Percentiles rank a stretch among this genome's conserved stretches.
These are phyloP conservation scores for Cyberlindnera americana DNA, from an alignment of 805 yeast genomes.

Conservation along the genomic window DNA sequence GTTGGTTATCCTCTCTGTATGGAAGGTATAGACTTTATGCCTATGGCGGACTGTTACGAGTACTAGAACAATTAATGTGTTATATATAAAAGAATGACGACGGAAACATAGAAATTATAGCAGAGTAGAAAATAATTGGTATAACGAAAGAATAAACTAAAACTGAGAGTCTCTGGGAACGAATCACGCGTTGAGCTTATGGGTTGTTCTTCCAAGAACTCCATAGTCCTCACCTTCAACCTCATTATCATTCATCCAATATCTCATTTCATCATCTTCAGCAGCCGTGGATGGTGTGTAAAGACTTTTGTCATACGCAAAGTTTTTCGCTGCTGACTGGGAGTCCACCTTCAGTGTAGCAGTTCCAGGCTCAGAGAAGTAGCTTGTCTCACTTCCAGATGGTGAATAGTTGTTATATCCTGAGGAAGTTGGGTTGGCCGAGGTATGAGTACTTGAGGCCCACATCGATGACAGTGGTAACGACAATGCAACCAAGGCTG, in stretches of 20 bases:
- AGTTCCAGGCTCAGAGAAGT: constrained; percentile 18
- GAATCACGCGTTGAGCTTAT: constrained; percentile 16
- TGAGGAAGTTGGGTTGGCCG: constrained; percentile 38
- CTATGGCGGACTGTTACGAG: not conserved
- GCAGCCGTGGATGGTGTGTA: constrained; percentile 34
- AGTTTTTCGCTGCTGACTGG: not conserved
- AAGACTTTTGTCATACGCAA: constrained; percentile 14
- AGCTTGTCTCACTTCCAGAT: constrained; percentile 18
- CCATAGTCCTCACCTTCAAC: constrained; percentile 19
- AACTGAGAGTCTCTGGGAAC: too few species aligned
- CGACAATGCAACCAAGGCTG: constrained; percentile 63
- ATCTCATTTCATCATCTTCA: constrained; percentile 34
- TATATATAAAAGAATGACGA: too few species aligned
- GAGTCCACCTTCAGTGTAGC: constrained; percentile 12
- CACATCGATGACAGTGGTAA: constrained; percentile 84
- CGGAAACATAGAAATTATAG: too few species aligned
- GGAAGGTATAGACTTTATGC: constrained; percentile 10
- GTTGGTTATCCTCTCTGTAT: constrained; percentile 33
- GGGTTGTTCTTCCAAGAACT: constrained; percentile 24
- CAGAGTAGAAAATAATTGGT: too few species aligned
- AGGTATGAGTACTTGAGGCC: constrained; percentile 69
- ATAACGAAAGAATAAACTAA: too few species aligned
- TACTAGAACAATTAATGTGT: too few species aligned
- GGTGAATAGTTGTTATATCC: constrained; percentile 13
- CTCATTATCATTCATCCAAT: constrained; percentile 29